phyloP scores from a whole-genome alignment of 495 filamentous ascomycete species.

The Penicillium lividum region DNA sequence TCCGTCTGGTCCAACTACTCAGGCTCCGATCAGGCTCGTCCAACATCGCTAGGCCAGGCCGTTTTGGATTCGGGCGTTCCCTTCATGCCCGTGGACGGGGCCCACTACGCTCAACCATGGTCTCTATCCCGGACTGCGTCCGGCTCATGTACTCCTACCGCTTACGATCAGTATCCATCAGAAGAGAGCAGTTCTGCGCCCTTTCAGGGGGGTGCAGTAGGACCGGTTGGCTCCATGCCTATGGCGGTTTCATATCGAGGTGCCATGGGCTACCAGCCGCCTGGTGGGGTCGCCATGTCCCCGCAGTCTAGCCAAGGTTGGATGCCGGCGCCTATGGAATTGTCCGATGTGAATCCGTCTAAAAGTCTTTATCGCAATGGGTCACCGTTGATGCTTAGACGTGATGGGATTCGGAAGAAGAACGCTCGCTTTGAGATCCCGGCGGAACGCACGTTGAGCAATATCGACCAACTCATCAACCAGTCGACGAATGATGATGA shows the following conservation, averaged over 20 bases:
- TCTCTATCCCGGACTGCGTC: slow-evolving; percentile 40
- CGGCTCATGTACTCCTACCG: slow-evolving; percentile 62
- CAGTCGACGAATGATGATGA: slow-evolving; percentile 88
- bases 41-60: slow-evolving; percentile 37
- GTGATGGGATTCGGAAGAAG: slow-evolving; percentile 98
- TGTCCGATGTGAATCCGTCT: slow-evolving; percentile 67
- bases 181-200: slow-evolving; percentile 59
- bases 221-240: slow-evolving; percentile 47
- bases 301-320: slow-evolving; percentile 64
- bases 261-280: slow-evolving; percentile 39
- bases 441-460: slow-evolving; percentile 85
- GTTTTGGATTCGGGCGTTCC: slow-evolving; percentile 46
- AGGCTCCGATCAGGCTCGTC: slow-evolving; percentile 39
- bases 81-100: slow-evolving; percentile 60
- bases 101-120: slow-evolving; percentile 44
- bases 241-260: slow-evolving; percentile 49
- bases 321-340: slow-evolving; percentile 58
- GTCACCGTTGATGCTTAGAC: slow-evolving; percentile 70
- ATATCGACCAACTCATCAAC: slow-evolving; percentile 91
- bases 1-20: slow-evolving; percentile 76
- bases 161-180: slow-evolving; percentile 65
- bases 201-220: slow-evolving; percentile 54
- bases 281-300: slow-evolving; percentile 55
- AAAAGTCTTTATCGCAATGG: slow-evolving; percentile 77
- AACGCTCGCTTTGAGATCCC: slow-evolving; percentile 99